Evolutionary conservation across 495 filamentous ascomycete species (phyloP).

Genomic region (Oidiodendron maius): DNA sequence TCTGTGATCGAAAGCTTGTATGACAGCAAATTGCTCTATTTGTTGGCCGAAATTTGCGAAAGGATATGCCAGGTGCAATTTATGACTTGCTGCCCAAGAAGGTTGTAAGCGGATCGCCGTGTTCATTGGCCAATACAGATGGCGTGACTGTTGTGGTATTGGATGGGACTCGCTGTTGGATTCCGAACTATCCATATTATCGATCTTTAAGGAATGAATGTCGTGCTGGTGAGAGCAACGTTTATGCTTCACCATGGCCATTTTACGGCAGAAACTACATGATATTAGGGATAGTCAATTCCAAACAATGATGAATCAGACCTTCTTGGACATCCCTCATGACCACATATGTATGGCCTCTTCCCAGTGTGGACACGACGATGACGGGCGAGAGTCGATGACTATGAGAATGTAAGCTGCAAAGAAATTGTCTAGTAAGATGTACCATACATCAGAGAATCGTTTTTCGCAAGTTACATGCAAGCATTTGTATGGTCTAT

Average conservation of each 20-base stretch:
- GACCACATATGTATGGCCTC: conserved; percentile 75
- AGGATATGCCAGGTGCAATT: conserved; percentile 34
- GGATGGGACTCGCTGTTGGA: conserved; percentile 45
- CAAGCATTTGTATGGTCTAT: conserved; percentile 82
- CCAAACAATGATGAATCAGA: conserved; percentile 30
- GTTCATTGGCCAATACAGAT: conserved; percentile 24
- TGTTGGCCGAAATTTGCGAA: conserved; percentile 41
- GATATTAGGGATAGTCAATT: conserved; percentile 9
- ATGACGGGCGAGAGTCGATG: conserved; percentile 81
- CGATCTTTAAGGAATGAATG: conserved; percentile 41
- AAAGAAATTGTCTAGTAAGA: conserved; percentile 2
- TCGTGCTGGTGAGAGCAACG: conserved; percentile 62
- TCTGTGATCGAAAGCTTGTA: conserved; percentile 31
- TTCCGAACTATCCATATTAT: conserved; percentile 51
- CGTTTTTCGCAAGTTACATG: conserved; percentile 74
- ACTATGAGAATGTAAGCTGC: conserved; percentile 49
- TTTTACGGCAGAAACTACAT: conserved; percentile 78
- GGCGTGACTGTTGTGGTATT: conserved; percentile 39
- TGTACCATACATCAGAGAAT: conserved; percentile 72
- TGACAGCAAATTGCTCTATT: conserved; percentile 30
- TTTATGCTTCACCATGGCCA: conserved; percentile 81
- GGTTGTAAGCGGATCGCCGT: conserved; percentile 8
- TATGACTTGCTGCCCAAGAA: conserved; percentile 11
- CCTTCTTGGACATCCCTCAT: conserved; percentile 77
- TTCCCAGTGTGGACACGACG: conserved; percentile 83